Percentiles rank a stretch among this genome's conserved stretches.
These are phyloP conservation scores for Magnusiomyces paraingens DNA, from an alignment of 1,139 yeast genomes.

Conservation along the genomic window DNA sequence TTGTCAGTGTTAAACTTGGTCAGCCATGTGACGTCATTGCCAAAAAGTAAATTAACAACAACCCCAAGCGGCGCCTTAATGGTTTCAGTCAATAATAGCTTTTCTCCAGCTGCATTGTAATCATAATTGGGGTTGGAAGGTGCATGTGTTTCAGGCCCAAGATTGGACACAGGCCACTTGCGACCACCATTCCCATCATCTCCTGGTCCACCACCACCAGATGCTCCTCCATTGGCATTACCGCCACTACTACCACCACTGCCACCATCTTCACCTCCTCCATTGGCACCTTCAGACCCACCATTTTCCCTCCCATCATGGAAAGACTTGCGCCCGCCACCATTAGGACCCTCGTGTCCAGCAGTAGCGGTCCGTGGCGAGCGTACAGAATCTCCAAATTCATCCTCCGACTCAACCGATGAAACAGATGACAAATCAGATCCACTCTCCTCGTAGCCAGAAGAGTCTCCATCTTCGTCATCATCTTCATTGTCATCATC, in stretches of 20 bases:
- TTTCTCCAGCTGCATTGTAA: constrained; percentile 51
- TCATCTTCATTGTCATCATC: constrained; percentile 22
- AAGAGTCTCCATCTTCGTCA: constrained; percentile 24
- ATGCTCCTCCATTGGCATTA: constrained; percentile 17
- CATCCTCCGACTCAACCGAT: constrained; percentile 14
- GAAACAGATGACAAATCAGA: constrained; percentile 12
- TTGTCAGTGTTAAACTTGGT: constrained; percentile 48
- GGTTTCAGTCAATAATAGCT: constrained; percentile 53
- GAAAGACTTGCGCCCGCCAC: constrained; percentile 11
- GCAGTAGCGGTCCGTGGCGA: neutral
- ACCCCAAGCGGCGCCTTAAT: constrained; percentile 78
- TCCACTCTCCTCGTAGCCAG: constrained; percentile 16
- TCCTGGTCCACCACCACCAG: constrained; percentile 2
- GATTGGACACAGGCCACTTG: constrained; percentile 31
- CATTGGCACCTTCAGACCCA: constrained; percentile 4
- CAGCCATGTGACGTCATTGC: constrained; percentile 58
- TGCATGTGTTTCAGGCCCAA: constrained; percentile 53
- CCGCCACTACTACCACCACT: constrained; percentile 17
- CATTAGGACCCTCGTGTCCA: constrained; percentile 5
- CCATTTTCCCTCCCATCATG: constrained; percentile 1
- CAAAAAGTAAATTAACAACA: constrained; percentile 62
- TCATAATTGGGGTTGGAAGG: constrained; percentile 48
- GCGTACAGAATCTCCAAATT: constrained; percentile 20
- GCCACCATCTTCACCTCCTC: constrained; percentile 16
- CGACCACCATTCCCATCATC: constrained; percentile 6